A percentile compares a stretch with the other conserved stretches of the same genome.
Conservation (phyloP, 2,329 filamentous ascomycete species). For the Pyrenochaeta sp. region DNA sequence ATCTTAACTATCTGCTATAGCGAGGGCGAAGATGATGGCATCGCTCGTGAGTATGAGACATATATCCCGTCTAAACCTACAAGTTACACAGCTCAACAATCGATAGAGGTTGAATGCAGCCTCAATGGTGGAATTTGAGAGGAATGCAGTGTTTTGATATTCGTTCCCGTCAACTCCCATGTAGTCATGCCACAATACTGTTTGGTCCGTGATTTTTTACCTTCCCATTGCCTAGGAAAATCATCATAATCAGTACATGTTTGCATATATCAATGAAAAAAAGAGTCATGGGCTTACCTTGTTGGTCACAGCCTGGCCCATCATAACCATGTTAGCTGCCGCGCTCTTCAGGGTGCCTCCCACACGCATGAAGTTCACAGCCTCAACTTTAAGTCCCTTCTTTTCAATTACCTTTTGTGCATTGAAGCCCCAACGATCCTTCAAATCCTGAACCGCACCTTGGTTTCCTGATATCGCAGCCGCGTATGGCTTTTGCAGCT, state of each 20-base stretch:
- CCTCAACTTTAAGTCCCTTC: slow-evolving; percentile 27
- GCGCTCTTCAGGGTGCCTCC: slow-evolving; percentile 26
- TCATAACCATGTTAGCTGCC: slow-evolving; percentile 21
- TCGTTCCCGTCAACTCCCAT: no score
- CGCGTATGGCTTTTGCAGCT: slow-evolving; percentile 26
- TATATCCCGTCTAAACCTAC: no score
- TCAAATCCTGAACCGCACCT: slow-evolving; percentile 28
- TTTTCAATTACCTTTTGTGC: slow-evolving; percentile 26
- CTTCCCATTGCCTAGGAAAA: slow-evolving; percentile 3
- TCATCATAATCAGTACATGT: background rate
- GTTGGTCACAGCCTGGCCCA: slow-evolving; percentile 23
- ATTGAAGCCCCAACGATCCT: slow-evolving; percentile 34
- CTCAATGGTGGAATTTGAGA: no score
- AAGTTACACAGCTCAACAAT: no score
- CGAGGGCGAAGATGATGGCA: no score
- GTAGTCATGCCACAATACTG: background rate
- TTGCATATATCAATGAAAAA: background rate
- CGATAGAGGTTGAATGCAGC: no score
- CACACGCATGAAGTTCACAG: slow-evolving; percentile 28
- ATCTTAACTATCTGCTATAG: no score
- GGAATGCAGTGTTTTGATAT: no score
- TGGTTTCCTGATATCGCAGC: slow-evolving; percentile 27
- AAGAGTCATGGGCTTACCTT: slow-evolving; percentile 14
- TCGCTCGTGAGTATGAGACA: no score
- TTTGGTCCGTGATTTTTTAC: background rate